Evolutionary conservation across 305 asterid genomes (phyloP).

Genomic region (Vinca major): DNA sequence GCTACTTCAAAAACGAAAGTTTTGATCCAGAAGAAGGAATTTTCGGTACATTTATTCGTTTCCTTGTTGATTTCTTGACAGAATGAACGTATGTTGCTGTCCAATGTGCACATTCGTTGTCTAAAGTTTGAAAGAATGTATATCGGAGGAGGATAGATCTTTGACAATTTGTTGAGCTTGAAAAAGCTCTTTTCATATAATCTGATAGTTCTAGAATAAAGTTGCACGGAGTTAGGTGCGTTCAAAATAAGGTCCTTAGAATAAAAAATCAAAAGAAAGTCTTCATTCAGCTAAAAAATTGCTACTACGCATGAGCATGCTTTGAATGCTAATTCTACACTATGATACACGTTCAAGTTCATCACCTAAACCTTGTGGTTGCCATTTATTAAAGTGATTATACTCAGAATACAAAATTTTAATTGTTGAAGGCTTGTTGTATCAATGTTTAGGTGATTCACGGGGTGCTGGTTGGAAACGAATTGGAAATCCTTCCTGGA

Average conservation of each 20-base stretch:
- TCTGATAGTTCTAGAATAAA: background rate
- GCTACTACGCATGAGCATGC: background rate
- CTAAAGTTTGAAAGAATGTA: background rate
- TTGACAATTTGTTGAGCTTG: background rate
- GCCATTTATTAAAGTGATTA: constrained; percentile 6
- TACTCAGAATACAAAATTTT: background rate
- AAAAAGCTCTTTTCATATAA: background rate
- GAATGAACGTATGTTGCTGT: background rate
- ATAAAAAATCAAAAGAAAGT: background rate
- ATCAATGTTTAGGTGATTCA: constrained; percentile 33
- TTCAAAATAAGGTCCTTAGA: background rate
- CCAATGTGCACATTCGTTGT: background rate
- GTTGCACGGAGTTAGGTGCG: background rate
- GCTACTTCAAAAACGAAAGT: constrained; percentile 34
- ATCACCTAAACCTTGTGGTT: background rate
- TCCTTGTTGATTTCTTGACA: background rate
- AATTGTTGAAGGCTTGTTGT: constrained; percentile 6
- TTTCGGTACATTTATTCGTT: constrained; percentile 27
- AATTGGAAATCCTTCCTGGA: constrained; percentile 72
- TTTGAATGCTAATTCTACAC: background rate
- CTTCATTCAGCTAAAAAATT: background rate
- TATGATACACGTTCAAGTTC: background rate
- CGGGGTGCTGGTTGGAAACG: constrained; percentile 39
- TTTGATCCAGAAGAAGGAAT: constrained; percentile 15
- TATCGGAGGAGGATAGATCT: background rate